A percentile compares a stretch with the other conserved stretches of the same genome.
phyloP scores from a whole-genome alignment of 2,329 filamentous ascomycete genomes.

The Graphilbum fragrans region DNA sequence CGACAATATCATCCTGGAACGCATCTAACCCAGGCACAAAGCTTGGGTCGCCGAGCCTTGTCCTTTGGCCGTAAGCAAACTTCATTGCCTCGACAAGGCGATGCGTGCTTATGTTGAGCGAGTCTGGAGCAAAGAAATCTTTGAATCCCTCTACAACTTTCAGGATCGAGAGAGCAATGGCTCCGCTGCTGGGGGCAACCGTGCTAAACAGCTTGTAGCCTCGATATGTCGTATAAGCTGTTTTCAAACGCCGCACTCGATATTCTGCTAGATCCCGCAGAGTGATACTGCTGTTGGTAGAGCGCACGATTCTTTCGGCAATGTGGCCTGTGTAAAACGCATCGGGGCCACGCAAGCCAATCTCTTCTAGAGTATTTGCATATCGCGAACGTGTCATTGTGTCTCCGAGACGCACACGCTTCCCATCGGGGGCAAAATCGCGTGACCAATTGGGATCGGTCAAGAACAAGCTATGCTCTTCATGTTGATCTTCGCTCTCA shows the following conservation, averaged over 20 bases:
- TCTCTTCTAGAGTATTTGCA: constrained; percentile 58
- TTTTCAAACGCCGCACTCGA: constrained; percentile 48
- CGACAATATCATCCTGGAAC: constrained; percentile 48
- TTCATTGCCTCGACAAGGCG: constrained; percentile 72
- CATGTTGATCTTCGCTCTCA: too few relatives aligned
- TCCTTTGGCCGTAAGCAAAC: constrained; percentile 67
- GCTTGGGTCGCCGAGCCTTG: constrained; percentile 62
- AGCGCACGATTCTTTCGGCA: constrained; percentile 55
- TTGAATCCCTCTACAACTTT: constrained; percentile 56
- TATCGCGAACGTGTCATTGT: constrained; percentile 64
- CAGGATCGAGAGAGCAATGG: constrained; percentile 58
- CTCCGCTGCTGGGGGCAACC: constrained; percentile 62
- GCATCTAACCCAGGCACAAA: constrained; percentile 51
- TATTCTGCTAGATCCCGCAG: constrained; percentile 62
- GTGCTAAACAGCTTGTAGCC: constrained; percentile 57
- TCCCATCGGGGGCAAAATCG: constrained; percentile 73
- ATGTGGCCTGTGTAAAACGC: constrained; percentile 61
- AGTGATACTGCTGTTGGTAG: constrained; percentile 64
- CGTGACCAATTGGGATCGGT: constrained; percentile 65
- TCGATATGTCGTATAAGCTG: constrained; percentile 50
- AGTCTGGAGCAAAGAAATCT: constrained; percentile 42
- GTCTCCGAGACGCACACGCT: constrained; percentile 53
- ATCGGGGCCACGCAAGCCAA: constrained; percentile 52
- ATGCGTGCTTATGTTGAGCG: constrained; percentile 55
- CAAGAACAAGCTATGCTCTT: constrained; percentile 42